phyloP scores from a whole-genome alignment of 768 basidiomycete species.

The Lentinula raphanica region DNA sequence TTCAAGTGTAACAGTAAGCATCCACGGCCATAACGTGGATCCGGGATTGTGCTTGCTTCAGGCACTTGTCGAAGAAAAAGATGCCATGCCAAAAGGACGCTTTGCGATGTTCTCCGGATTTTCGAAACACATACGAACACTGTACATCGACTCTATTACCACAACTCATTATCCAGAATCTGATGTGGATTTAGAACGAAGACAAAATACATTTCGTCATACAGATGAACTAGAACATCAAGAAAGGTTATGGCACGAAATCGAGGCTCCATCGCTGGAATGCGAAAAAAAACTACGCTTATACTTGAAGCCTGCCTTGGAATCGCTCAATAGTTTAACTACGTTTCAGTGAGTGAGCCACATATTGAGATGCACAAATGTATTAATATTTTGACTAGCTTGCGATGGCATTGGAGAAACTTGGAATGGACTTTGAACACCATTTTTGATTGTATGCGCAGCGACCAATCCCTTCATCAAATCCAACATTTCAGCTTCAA shows the following conservation, averaged over 20 bases:
- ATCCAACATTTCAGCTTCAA: not conserved
- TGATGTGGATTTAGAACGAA: not conserved
- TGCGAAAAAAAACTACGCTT: not conserved
- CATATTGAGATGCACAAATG: not conserved
- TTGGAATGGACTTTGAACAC: not conserved
- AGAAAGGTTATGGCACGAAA: not conserved
- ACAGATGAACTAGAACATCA: not conserved
- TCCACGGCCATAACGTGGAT: not conserved
- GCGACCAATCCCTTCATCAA: not conserved
- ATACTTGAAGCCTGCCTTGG: not conserved
- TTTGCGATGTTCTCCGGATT: not conserved
- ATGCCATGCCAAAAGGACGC: not conserved
- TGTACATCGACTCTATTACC: not conserved
- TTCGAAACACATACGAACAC: not conserved
- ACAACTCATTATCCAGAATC: not conserved
- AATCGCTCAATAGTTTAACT: not conserved
- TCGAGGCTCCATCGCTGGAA: not conserved
- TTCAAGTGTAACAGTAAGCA: not conserved
- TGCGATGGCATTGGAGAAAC: not conserved
- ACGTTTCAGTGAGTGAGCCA: not conserved
- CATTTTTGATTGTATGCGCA: not conserved
- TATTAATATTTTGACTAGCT: not conserved
- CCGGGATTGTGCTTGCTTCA: not conserved
- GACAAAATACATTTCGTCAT: not conserved
- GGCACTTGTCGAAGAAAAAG: not conserved